Percentiles rank a stretch among this genome's conserved stretches.
phyloP scores from a whole-genome alignment of 805 yeast genomes.

The Ogataea minuta region DNA sequence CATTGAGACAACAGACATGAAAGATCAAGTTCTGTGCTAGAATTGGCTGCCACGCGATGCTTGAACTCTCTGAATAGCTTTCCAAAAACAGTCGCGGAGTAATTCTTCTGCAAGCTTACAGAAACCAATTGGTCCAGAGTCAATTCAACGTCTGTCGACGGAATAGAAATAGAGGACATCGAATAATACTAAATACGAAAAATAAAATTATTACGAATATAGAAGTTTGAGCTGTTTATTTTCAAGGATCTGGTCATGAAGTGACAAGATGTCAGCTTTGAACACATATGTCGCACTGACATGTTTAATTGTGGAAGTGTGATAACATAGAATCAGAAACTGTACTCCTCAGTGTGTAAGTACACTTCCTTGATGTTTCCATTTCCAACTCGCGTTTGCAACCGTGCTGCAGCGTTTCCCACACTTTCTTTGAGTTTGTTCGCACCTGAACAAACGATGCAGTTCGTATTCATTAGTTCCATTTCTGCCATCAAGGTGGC shows the following conservation, averaged over 20 bases:
- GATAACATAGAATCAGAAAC: too few species aligned
- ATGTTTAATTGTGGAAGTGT: too few species aligned
- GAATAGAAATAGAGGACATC: slow-evolving; percentile 19
- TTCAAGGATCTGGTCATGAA: too few species aligned
- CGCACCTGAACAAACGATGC: slow-evolving; percentile 48
- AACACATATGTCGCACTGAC: too few species aligned
- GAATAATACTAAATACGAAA: not conserved
- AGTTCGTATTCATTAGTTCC: slow-evolving; percentile 36
- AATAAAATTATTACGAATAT: too few species aligned
- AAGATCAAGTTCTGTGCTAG: slow-evolving; percentile 15
- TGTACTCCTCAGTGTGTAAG: slow-evolving; percentile 51
- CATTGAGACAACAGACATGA: slow-evolving; percentile 21
- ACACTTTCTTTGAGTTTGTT: slow-evolving; percentile 38
- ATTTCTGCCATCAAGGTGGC: slow-evolving; percentile 18
- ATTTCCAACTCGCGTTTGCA: slow-evolving; percentile 37
- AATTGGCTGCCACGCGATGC: slow-evolving; percentile 15
- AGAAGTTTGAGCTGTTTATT: too few species aligned
- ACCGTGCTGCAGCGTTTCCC: slow-evolving; percentile 39
- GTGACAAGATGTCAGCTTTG: too few species aligned
- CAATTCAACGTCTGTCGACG: slow-evolving; percentile 21
- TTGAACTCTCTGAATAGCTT: slow-evolving; percentile 30
- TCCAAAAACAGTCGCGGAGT: slow-evolving; percentile 27
- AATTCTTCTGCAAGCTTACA: slow-evolving; percentile 23
- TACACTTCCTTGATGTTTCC: slow-evolving; percentile 42
- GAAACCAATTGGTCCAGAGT: slow-evolving; percentile 23